Evolutionary conservation across 2,329 filamentous ascomycete species (phyloP), one percentile per base, ranked within the genome.

Genomic region (Colletotrichum scovillei): DNA sequence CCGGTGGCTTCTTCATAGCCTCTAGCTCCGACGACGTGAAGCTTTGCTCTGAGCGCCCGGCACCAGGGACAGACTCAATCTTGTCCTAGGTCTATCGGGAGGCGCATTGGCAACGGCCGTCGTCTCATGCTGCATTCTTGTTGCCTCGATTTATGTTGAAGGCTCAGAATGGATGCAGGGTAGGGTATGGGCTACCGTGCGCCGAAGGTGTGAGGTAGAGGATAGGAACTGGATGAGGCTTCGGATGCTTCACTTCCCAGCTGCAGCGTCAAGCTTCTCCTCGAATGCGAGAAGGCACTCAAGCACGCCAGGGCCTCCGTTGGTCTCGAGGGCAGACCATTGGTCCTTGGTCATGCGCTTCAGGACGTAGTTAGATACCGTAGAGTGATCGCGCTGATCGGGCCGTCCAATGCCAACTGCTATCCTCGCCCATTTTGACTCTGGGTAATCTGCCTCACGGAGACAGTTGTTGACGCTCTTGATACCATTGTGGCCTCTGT

Each of bases 341-440:
- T 94, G 88, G 12, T 80, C 77, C 8, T 77, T 75, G 11, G 86
- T 88, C 86, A 97, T 91, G 78, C 90, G 90, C 70, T 87, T 87
- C 76, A 98, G 84, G 56, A 98, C 95, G 84, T 96, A 97, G 28
- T 90, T 85, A 56, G 92, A 90, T 11, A 98, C 95, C 2, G 89
- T 90, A 52, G 85, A 84, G 26, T 87, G 85, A 63, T 94, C 92
- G 75, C 95, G 88, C 75, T 88, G 92, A 58, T 84, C 86, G 0
- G 96, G 96, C 58, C 97, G 86, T n/a, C 94, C 95, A 83, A 98
- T 98, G 0, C 97, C 97, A 14, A 98, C 85, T 0, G 93, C 92
- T 63, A 98, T 90, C 72, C 94, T 87, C 75, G 80, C 87, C 84
- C 85, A 89, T 16, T 80, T 83, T 0, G 84, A 82, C 0, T 76